Base-by-base conservation (phyloP, 192 early-diverging fungal species). In the Dissophora globulifera region DNA sequence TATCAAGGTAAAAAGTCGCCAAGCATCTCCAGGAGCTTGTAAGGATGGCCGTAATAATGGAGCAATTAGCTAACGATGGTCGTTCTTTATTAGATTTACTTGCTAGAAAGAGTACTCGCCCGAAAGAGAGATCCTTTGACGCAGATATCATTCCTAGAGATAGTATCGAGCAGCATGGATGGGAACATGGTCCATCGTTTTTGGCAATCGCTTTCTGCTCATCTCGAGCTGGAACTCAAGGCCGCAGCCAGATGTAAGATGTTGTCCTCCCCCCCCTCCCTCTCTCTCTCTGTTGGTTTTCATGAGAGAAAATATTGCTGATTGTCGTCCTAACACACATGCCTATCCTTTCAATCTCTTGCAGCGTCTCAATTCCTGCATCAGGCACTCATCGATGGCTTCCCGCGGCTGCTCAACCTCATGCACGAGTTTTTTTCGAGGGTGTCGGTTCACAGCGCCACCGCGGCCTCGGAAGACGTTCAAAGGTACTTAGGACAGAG, bases 401-500 rank as follows among this genome's bases (percentile, higher is more conserved):
- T 85, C 50, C 84, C 86, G 61, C 78, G 68, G 35, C 30, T 87
- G 8, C 54, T 87, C 53, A 78, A 79, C 13, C 47, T 85, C 17
- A 48, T 87, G 25, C 82, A 83, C 32, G 83, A 82, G 26, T 85
- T 87, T 56, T 87, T 87, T 69, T 82, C 81, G 13, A 58, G 81
- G 30, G 80, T 87, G 6, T 83, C 84, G 15, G 69, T 82, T 42
- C 76, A 81, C 64, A 74, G 74, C 53, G 79, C 78, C 10, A 76
- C 54, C 10, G 38, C 64, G 1, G 25, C 81, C 2, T 71, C 74
- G n/a, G 83, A 83, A 38, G 80, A 87, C 49, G 82, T 80, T 19
- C 82, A 87, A 63, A 86, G 84, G 84, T 83, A 60, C n/a, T n/a
- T n/a, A n/a, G n/a, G n/a, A n/a, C n/a, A n/a, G n/a, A n/a, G n/a